phyloP scores from a whole-genome alignment of 1,284 basidiomycete genomes.

The Cerioporus squamosus region DNA sequence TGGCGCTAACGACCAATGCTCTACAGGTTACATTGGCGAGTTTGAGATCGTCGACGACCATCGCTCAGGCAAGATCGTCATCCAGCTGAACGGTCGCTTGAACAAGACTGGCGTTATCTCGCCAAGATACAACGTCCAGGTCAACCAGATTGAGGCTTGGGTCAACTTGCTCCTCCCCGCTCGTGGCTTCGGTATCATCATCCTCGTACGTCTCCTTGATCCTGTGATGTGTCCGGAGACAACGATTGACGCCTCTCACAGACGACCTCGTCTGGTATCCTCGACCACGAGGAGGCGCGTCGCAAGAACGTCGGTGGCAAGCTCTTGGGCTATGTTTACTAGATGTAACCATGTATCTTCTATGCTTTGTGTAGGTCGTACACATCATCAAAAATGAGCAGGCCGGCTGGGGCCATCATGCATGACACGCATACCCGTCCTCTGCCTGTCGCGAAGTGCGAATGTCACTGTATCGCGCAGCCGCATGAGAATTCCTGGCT shows the following conservation, averaged over 20 bases:
- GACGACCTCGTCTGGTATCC: slow-evolving; percentile 98
- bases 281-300: slow-evolving; percentile 99
- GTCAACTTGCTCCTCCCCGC: slow-evolving; percentile 93
- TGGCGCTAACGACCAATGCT: slow-evolving; percentile 19
- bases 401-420: slow-evolving; percentile 18
- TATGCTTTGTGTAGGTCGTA: slow-evolving; percentile 22
- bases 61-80: slow-evolving; percentile 97
- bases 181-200: slow-evolving; percentile 96
- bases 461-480: not conserved
- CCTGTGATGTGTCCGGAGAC: not conserved
- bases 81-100: slow-evolving; percentile 97
- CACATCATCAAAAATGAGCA: slow-evolving; percentile 21
- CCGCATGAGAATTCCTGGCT: no score
- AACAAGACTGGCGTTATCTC: slow-evolving; percentile 99
- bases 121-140: slow-evolving; percentile 96
- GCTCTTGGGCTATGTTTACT: slow-evolving; percentile 86
- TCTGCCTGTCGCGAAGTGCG: not conserved
- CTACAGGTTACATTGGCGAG: slow-evolving; percentile 95
- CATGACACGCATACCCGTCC: not conserved
- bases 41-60: slow-evolving; percentile 99
- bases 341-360: slow-evolving; percentile 35
- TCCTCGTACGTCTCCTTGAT: slow-evolving; percentile 57
- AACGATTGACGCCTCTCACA: slow-evolving; percentile 34
- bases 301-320: slow-evolving; percentile 98
- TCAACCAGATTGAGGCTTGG: slow-evolving; percentile 92